A percentile compares a stretch with the other conserved stretches of the same genome.
Conservation (phyloP, 305 asterid genomes). For the Fraxinus platypoda region DNA sequence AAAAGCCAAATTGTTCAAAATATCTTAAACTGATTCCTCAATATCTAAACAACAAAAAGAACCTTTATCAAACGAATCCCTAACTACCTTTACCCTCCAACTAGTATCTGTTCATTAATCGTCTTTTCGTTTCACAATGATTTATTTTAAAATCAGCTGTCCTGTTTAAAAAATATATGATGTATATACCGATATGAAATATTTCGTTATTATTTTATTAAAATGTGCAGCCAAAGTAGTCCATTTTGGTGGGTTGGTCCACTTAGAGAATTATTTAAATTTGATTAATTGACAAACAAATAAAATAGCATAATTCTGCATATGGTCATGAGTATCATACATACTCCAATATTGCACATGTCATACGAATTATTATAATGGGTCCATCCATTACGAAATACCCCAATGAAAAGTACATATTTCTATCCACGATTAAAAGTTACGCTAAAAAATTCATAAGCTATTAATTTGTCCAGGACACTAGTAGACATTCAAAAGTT, state of each 20-base stretch:
- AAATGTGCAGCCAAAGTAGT: not conserved
- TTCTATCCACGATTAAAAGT: not conserved
- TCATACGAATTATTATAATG: not conserved
- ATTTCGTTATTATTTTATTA: not conserved
- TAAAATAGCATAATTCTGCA: not conserved
- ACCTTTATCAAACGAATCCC: not conserved
- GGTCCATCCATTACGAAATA: not conserved
- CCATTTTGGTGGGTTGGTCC: not conserved
- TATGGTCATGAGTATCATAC: not conserved
- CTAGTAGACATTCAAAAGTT: too few relatives aligned
- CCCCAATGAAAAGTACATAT: not conserved
- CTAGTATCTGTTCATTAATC: not conserved
- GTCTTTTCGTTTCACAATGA: not conserved
- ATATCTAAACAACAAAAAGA: not conserved
- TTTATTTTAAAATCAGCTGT: not conserved
- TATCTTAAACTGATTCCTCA: not conserved
- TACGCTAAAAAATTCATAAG: too few relatives aligned
- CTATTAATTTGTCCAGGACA: too few relatives aligned
- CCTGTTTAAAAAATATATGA: not conserved
- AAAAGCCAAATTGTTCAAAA: not conserved
- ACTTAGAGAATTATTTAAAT: not conserved
- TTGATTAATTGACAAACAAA: not conserved
- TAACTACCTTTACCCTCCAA: too few relatives aligned
- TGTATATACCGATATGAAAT: too few relatives aligned
- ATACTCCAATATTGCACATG: not conserved